phyloP scores from a whole-genome alignment of 257 asterid species.

The Nicotiana undulata region DNA sequence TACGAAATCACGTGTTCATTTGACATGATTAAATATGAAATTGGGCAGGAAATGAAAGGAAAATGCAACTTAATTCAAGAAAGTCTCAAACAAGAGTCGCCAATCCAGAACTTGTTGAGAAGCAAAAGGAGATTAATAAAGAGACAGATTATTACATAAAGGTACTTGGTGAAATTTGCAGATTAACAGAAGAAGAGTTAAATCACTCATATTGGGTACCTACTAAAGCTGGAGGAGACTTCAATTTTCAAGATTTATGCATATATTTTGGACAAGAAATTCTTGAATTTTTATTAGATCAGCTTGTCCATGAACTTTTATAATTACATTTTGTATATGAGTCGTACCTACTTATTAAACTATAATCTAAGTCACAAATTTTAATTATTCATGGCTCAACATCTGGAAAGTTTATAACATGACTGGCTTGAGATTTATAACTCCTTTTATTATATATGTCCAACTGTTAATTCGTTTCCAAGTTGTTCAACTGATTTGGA shows the following conservation, averaged over 20 bases:
- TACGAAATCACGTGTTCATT: neutral
- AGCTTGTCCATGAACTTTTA: conserved; percentile 38
- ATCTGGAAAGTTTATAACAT: too few species aligned
- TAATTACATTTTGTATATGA: neutral
- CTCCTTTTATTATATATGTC: too few species aligned
- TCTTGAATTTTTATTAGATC: conserved; percentile 28
- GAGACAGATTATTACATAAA: conserved; percentile 21
- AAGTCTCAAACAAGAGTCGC: neutral
- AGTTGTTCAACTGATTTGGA: too few species aligned
- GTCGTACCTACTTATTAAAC: too few species aligned
- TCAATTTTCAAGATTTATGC: conserved; percentile 25
- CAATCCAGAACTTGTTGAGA: neutral
- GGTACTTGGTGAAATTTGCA: conserved; percentile 25
- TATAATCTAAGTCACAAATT: too few species aligned
- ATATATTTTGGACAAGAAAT: conserved; percentile 30
- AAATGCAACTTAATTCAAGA: neutral
- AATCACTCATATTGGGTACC: conserved; percentile 23
- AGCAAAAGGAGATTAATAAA: neutral
- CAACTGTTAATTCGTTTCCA: too few species aligned
- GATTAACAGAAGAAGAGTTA: conserved; percentile 26
- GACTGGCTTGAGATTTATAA: too few species aligned
- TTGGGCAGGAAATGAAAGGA: neutral
- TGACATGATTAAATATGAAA: neutral
- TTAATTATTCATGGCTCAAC: too few species aligned
- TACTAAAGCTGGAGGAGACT: conserved; percentile 1